Base-by-base conservation (phyloP, 805 yeast species). In the Millerago galiae region DNA sequence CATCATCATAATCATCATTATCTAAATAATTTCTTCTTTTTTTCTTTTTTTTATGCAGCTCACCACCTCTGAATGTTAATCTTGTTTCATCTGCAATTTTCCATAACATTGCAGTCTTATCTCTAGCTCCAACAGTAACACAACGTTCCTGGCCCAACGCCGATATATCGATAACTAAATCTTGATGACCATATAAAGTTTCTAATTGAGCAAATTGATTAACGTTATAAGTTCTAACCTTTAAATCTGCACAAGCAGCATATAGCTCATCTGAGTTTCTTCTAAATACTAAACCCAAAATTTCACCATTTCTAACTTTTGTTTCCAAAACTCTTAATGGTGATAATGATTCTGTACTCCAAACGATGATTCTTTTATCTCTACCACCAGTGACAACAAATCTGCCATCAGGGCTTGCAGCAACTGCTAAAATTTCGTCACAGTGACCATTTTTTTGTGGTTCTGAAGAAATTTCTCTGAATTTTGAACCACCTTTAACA, bases 71-170 rank as follows among this genome's bases (percentile, higher is more conserved):
- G 62, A 91, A 91, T 0, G 96, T 89, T 55, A 93, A 74, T 58
- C 97, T 78, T 1, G 95, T 80, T 65, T 93, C 99, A 55, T 93
- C 99, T 21, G 95, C 79, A 51, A 93, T 88, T 61, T 93, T 93
- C 99, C 99, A 93, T 54, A 86, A 70, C 82, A 95, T 83, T 9
- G 91, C 96, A 5, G 96, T 86, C 55, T 95, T 81, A 65, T 93
- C 99, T 54, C 98, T 78, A 3, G 95, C 74, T 14, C 99, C 99
- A 27, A 91, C 98, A 21, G 95, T 87, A 14, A 93, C 90, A 69
- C 99, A 93, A 45, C 96, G 78, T 58, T 93, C 98, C 61, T 81
- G 80, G 9, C 77, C 76, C 47, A 93, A 67, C 0, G 97, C 88
- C 17, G 88, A 67, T 41, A 93, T 81, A 56, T 82, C 97, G 34